phyloP scores from a whole-genome alignment of 2,329 filamentous ascomycete species.

The Nannizziopsis barbatae region DNA sequence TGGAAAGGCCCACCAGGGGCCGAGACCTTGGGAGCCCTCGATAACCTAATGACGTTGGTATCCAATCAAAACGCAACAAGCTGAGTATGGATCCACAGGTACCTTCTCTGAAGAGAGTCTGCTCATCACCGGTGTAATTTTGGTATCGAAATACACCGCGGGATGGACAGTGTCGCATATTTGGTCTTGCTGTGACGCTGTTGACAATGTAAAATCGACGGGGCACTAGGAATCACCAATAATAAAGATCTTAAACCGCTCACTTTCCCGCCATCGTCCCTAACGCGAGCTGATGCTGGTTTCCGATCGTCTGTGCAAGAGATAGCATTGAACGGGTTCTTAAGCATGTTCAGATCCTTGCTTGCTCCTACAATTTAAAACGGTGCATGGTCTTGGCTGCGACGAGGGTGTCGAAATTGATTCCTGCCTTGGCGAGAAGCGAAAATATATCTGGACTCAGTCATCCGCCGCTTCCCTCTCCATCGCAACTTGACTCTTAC shows the following conservation, averaged over 20 bases:
- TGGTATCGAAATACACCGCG: not conserved
- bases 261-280: too few relatives aligned
- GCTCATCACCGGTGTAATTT: conserved; percentile 2
- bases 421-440: not conserved
- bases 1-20: not conserved
- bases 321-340: conserved; percentile 1
- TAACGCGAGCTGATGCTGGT: not conserved
- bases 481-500: too few relatives aligned
- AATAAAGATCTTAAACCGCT: too few relatives aligned
- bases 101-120: not conserved
- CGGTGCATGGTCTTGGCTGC: conserved; percentile 8
- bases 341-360: not conserved
- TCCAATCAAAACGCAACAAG: not conserved
- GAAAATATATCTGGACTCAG: not conserved
- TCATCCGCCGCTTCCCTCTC: not conserved
- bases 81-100: too few relatives aligned
- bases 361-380: not conserved
- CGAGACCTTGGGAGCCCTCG: not conserved
- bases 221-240: too few relatives aligned
- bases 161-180: too few relatives aligned
- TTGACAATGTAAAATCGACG: too few relatives aligned
- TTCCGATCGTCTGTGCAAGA: not conserved
- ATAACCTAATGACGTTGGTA: conserved; percentile 1
- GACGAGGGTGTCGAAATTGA: conserved; percentile 1
- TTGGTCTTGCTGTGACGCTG: too few relatives aligned